These are phyloP conservation scores for Talaromyces amestolkiae DNA, from an alignment of 2,329 filamentous ascomycete genomes.

Conservation along the genomic window DNA sequence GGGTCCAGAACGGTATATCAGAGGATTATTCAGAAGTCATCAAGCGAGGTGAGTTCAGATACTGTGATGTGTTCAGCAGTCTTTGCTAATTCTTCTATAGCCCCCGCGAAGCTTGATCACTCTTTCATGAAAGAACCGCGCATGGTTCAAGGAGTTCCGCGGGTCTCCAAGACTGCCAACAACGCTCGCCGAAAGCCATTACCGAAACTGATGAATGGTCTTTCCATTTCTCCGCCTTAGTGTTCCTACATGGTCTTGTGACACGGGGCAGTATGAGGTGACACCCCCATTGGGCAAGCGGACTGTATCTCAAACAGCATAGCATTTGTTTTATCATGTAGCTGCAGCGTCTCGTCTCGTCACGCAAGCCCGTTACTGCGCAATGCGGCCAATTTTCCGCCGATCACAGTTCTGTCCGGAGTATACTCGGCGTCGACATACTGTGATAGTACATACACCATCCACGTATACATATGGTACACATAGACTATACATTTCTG, in stretches of 20 bases:
- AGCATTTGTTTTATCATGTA: background rate
- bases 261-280: background rate
- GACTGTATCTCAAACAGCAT: background rate
- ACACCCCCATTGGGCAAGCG: background rate
- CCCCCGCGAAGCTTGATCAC: conserved; percentile 78
- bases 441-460: background rate
- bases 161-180: conserved; percentile 49
- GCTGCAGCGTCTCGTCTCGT: background rate
- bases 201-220: conserved; percentile 43
- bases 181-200: conserved; percentile 44
- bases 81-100: conserved; percentile 11
- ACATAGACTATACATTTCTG: background rate
- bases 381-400: background rate
- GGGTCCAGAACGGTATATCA: conserved; percentile 42
- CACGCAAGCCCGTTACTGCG: background rate
- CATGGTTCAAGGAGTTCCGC: conserved; percentile 82
- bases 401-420: background rate
- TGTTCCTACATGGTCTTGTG: background rate
- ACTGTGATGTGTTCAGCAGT: background rate
- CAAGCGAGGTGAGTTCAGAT: conserved; percentile 45
- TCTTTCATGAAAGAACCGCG: conserved; percentile 88
- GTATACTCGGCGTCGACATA: background rate
- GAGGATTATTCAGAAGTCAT: conserved; percentile 54
- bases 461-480: background rate
- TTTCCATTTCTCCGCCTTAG: conserved; percentile 36